Evolutionary conservation across 2,329 filamentous ascomycete species (phyloP), one percentile per base, ranked within the genome.

Genomic region (Corynespora cassiicola): DNA sequence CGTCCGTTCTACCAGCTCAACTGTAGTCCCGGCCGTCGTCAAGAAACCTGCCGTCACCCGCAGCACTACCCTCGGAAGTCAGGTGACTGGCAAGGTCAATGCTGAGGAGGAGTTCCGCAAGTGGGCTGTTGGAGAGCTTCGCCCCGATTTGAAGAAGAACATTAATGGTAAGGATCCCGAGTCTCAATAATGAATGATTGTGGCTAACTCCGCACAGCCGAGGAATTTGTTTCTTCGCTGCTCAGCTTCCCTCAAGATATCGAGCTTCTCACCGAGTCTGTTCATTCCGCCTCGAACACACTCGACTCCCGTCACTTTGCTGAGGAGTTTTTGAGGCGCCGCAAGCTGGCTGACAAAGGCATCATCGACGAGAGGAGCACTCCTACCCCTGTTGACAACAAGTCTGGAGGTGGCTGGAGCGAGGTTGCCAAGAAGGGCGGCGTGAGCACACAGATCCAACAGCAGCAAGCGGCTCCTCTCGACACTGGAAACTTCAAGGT

Each of bases 361-460:
- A 81, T 96, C 25, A 77, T 95, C 12, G 87, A 90, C 66, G 86
- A 87, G 37, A 77, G 82, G 11, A 72, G 74, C 22, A 79, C 73
- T 37, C 79, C 82, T 3, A 77, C 75, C 21, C 72, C 47, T 62
- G 77, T 61, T 35, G 68, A 58, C 45, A 74, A 67, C 50, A 69
- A 64, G 36, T 57, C 59, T 10, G 58, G 58, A 5, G 74, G 75
- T 52, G 92, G 92, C 14, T 99, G 94, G 94, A 96, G 80, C 56
- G 94, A 97, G 72, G 94, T 99, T 35, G 94, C 94, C 2, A 97
- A 97, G 84, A 96, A 96, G 78, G 87, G 87, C 90, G 78, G 86
- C 82, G 16, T 75, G 72, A 32, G 61, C 57, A 54, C 65, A 66
- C 62, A 63, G 46, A 71, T 67, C 45, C 73, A 66, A 45, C 70